Base-by-base conservation (phyloP, 768 basidiomycete species). In the Lentinus brumalis region DNA sequence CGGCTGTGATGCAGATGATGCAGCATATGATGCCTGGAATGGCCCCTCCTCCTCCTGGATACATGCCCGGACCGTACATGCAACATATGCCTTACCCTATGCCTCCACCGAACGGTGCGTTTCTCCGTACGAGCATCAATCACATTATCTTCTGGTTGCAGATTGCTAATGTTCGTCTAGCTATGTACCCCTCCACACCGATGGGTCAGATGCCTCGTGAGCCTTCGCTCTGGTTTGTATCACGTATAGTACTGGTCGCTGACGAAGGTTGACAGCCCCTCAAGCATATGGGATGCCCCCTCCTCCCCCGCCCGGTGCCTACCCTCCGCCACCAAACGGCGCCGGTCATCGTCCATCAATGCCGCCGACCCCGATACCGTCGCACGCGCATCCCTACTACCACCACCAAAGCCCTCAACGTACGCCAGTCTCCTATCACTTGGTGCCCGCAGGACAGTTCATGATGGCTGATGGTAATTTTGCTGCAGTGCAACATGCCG, bases 181-280 rank as follows among this genome's bases (percentile, higher is more conserved):
- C 87, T 16, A 94, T 94, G 90, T 94, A 94, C 67, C 80, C 83
- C 52, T 82, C 87, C 40, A 89, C 92, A 52, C 86, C 80, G 52
- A 93, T 94, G 91, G 86, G 86, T 46, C 89, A 91, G 69, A 92
- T 94, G 88, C 92, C 89, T 61, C 91, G 92, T 94, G 75, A 64
- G 91, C 64, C 15, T n/a, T 30, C 16, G 18, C 6, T 56, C 31
- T 30, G 30, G 21, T 6, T 38, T 26, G 1, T 41, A 15, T 12
- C 56, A 26, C 32, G 38, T 52, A 38, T 50, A 35, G 11, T 3
- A 7, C 1, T 35, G 35, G 21, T 60, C 59, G 64, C 44, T 53
- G 15, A 35, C 49, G 8, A 21, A 21, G 21, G 31, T 26, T 39
- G 47, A 8, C 66, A 87, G 86, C 85, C 38, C 86, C 88, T 18